A percentile compares a stretch with the other conserved stretches of the same genome.
Evolutionary conservation across 495 filamentous ascomycete species (phyloP).

Genomic region (Astrocystis sublimbata): DNA sequence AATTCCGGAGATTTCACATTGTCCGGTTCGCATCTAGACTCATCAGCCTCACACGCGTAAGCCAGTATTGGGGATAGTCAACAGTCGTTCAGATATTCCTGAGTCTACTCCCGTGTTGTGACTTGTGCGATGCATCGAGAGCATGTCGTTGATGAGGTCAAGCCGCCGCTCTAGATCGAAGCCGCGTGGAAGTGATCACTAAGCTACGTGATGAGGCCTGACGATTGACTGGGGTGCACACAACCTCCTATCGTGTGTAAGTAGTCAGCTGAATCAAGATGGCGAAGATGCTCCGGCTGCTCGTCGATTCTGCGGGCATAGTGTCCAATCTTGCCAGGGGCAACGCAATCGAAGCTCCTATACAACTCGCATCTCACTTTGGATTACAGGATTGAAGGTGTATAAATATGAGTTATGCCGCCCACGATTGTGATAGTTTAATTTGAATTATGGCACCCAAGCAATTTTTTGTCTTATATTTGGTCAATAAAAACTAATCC

Average conservation of each 20-base stretch:
- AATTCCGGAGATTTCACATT: conserved; percentile 10
- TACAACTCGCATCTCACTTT: background rate
- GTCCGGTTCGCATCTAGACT: background rate
- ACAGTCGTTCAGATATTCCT: background rate
- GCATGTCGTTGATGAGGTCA: background rate
- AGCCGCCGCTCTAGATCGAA: conserved; percentile 2
- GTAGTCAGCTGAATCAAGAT: background rate
- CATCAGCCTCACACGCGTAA: conserved; percentile 10
- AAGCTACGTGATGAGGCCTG: background rate
- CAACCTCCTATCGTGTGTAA: background rate
- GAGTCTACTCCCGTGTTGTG: conserved; percentile 4
- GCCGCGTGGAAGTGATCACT: conserved; percentile 10
- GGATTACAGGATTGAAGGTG: background rate
- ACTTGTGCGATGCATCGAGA: background rate
- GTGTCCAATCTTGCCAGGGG: background rate
- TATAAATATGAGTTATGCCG: background rate
- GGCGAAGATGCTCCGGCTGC: background rate
- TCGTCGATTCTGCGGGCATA: background rate
- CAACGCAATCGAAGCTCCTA: background rate
- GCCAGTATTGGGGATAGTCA: background rate
- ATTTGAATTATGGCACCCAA: background rate
- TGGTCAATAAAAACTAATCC: background rate
- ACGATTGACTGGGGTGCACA: background rate
- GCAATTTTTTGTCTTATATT: background rate
- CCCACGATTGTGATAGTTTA: background rate